These are phyloP conservation scores for Salix viminalis DNA, from an alignment of 345 rosid genomes.

Conservation along the genomic window DNA sequence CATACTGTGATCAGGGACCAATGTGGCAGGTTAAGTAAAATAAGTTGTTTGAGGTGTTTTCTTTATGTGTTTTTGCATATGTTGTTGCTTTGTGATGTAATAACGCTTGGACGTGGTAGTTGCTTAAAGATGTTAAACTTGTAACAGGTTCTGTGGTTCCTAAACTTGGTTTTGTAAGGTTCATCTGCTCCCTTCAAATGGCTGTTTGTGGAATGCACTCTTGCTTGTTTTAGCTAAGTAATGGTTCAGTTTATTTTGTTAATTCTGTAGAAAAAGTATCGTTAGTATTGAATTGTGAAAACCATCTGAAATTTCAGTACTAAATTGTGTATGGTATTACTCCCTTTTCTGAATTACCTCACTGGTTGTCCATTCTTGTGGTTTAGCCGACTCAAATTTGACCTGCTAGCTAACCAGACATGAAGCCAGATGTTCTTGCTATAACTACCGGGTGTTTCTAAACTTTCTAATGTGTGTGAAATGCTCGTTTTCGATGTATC, in stretches of 20 bases:
- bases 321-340: not conserved
- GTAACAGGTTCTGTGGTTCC: not conserved
- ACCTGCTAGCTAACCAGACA: not conserved
- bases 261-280: not conserved
- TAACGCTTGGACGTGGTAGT: not conserved
- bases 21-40: not conserved
- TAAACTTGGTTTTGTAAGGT: not conserved
- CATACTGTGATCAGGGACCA: not conserved
- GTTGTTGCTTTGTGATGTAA: conserved; percentile 11
- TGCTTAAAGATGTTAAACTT: not conserved
- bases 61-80: not conserved
- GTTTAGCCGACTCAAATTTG: not conserved
- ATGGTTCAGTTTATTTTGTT: not conserved
- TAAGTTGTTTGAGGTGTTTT: conserved; percentile 11
- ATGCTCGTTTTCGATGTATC: not conserved
- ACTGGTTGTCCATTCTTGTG: not conserved
- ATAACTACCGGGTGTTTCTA: not conserved
- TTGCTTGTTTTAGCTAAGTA: not conserved
- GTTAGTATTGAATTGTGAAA: not conserved
- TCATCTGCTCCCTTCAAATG: not conserved
- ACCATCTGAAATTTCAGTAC: not conserved
- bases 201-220: not conserved
- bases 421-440: not conserved
- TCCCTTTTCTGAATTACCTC: not conserved
- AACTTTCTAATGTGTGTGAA: not conserved